Base-by-base conservation (phyloP, 371 early-diverging fungal genomes). In the Apophysomyces ossiformis region DNA sequence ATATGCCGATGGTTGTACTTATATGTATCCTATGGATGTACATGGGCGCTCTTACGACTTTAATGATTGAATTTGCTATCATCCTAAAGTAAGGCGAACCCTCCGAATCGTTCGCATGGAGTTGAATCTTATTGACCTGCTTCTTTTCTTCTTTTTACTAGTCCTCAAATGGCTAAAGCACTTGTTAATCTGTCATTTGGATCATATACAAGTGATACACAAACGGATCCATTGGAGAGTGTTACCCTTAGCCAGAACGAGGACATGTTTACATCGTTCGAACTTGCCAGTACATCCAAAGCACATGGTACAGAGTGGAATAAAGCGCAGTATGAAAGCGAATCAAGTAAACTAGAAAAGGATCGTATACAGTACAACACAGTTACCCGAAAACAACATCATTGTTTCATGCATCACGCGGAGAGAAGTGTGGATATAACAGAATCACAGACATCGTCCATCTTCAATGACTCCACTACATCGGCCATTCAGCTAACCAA, bases 331-430 rank as follows among this genome's bases (percentile, higher is more conserved):
- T 26, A 11, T 4, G 21, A 50, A 16, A 50, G 21, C 8, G 9
- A 11, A 7, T 21, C 21, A 11, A 50, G 54, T 21, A 50, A 50
- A 9, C 6, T 72, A 15, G 78, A 77, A 43, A 66, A 75, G 37
- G 78, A 77, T 21, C 69, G 62, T 43, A n/a, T 64, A 37, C 46
- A 68, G 21, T 77, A 77, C 63, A 75, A 74, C 64, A 72, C 74
- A n/a, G 66, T 67, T 13, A 68, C 70, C 11, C 72, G 72, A 26
- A 63, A 66, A 8, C 73, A 66, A 13, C 70, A 73, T 2, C 70
- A 63, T 15, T 44, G 46, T 61, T 59, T 56, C 44, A 58, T 60
- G 12, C 15, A 41, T 38, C 18, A 60, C 35, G 37, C 50, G 12
- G 66, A 66, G 35, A n/a, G 21, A 21, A 50, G 21, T 16, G 7